Conservation (phyloP, 805 yeast species). For the Lipomyces anomalus region DNA sequence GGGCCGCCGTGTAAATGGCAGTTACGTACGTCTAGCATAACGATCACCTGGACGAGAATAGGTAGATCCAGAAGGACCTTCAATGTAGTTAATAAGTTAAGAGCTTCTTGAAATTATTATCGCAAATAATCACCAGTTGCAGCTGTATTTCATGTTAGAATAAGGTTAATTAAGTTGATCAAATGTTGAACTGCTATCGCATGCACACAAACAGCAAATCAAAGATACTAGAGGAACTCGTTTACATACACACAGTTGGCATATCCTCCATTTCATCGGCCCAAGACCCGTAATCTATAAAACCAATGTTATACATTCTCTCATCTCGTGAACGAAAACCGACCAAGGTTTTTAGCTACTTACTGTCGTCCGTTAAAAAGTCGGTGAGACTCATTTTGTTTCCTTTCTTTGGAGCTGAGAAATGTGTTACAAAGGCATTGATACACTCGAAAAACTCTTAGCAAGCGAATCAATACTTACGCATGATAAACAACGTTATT, state of each 20-base stretch:
- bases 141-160: too few species aligned
- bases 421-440: background rate
- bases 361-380: slow-evolving; percentile 20
- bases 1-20: background rate
- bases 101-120: too few species aligned
- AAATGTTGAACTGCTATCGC: too few species aligned
- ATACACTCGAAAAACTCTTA: background rate
- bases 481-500: slow-evolving; percentile 9
- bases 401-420: slow-evolving; percentile 11
- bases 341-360: too few species aligned
- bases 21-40: background rate
- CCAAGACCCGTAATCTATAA: slow-evolving; percentile 22
- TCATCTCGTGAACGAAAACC: background rate
- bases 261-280: slow-evolving; percentile 26
- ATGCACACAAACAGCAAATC: too few species aligned
- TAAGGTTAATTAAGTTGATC: too few species aligned
- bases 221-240: too few species aligned
- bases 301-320: background rate
- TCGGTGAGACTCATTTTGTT: slow-evolving; percentile 22
- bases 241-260: slow-evolving; percentile 20
- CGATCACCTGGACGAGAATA: background rate
- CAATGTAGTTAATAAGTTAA: too few species aligned
- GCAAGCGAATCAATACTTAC: slow-evolving; percentile 4
- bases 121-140: too few species aligned
- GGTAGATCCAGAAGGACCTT: too few species aligned